Base-by-base conservation (phyloP, 352 stramenopile species). In the Phytophthora pisi region DNA sequence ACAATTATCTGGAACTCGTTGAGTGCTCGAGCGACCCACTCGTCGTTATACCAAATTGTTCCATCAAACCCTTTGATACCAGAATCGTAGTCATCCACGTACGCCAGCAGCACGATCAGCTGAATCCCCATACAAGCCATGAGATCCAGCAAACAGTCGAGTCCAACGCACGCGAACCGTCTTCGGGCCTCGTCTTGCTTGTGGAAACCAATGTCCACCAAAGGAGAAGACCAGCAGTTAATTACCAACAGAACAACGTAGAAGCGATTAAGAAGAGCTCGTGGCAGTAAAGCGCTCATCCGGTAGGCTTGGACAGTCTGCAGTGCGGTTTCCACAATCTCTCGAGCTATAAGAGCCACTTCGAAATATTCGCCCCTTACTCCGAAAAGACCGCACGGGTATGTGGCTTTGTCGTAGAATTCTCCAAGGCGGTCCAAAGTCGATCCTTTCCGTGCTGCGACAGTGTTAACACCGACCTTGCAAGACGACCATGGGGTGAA, bases 1-100 rank as follows among this genome's bases (percentile, higher is more conserved):
- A 68, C 45, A 18, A 72, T 26, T 13, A 68, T 58, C 30, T 61
- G 45, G 26, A 72, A 54, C 53, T 72, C 58, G 47, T 68, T 64
- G 28, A 68, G 46, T 9, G 52, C 54, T n/a, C 54, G 53, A 2
- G 54, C 65, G 2, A 56, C 23, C 59, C 66, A 74, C 20, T 64
- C 42, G 28, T 72, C 64, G 46, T 72, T 13, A 42, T 66, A 66
- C 64, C 64, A 45, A 64, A 56, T 5, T 1, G 16, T 16, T 2
- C 18, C 7, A 9, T 16, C 6, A 23, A 67, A 72, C 11, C 47
- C 57, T 8, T 42, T 8, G 1, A 16, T 11, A 3, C 59, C 43
- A 5, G 34, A 10, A 15, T 40, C 34, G 38, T 67, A 67, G 0
- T 52, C 36, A 3, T 13, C 26, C 0, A 60, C 18, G 20, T 72